These are phyloP conservation scores for Pythium coloratum DNA, from an alignment of 352 stramenopile genomes.

Conservation along the genomic window DNA sequence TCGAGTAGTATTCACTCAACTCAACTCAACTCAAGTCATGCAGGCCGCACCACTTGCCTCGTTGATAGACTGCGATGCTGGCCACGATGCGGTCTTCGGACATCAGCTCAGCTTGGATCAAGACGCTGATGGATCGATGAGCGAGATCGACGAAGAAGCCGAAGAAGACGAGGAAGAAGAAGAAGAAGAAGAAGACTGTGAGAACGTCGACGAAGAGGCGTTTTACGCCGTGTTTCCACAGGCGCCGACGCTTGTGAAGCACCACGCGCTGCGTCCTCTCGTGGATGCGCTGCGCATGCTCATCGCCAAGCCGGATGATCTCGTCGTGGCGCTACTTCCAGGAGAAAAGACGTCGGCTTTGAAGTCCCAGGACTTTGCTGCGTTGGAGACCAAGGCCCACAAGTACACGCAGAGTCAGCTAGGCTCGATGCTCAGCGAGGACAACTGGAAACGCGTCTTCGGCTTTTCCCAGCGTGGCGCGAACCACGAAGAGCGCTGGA, in stretches of 20 bases:
- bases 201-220: constrained; percentile 10
- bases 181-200: constrained; percentile 5
- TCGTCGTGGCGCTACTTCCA: constrained; percentile 44
- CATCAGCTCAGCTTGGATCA: constrained; percentile 11
- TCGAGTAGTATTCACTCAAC: neutral
- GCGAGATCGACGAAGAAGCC: constrained; percentile 14
- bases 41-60: constrained; percentile 1
- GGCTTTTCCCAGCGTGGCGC: constrained; percentile 14
- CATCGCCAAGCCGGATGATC: constrained; percentile 44
- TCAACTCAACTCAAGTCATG: neutral
- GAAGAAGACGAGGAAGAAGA: constrained; percentile 5
- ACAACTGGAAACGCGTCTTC: constrained; percentile 35
- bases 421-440: constrained; percentile 13
- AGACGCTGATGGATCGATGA: constrained; percentile 19
- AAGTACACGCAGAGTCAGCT: constrained; percentile 44
- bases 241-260: constrained; percentile 18
- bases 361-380: constrained; percentile 23
- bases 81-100: constrained; percentile 1
- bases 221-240: constrained; percentile 29
- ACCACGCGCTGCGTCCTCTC: constrained; percentile 40
- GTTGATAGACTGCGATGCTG: neutral
- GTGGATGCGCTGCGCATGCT: constrained; percentile 47
- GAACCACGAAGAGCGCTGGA: constrained; percentile 18
- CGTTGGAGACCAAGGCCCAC: constrained; percentile 35
- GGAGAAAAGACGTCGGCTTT: neutral